Conservation (phyloP, 768 basidiomycete species). For the Serpula lacrymans region DNA sequence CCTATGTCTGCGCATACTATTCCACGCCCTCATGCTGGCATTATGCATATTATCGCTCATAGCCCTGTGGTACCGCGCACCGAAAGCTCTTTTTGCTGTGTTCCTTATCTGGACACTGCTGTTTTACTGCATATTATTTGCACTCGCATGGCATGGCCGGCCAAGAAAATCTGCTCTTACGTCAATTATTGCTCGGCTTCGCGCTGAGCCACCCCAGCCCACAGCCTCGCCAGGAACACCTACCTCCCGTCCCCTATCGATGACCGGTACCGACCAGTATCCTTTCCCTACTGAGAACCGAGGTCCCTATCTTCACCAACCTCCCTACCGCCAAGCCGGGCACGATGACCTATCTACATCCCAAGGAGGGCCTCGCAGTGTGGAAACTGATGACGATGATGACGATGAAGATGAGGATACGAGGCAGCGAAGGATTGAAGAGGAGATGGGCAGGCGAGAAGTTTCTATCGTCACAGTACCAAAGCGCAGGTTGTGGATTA, state of each 20-base stretch:
- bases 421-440: slow-evolving; percentile 71
- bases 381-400: slow-evolving; percentile 58
- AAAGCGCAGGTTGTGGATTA: slow-evolving; percentile 69
- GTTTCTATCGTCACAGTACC: slow-evolving; percentile 80
- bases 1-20: slow-evolving; percentile 44
- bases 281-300: slow-evolving; percentile 43
- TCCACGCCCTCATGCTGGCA: slow-evolving; percentile 58
- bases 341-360: slow-evolving; percentile 40
- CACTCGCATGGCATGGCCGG: slow-evolving; percentile 54
- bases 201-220: slow-evolving; percentile 25
- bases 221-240: slow-evolving; percentile 33
- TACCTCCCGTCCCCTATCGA: slow-evolving; percentile 37
- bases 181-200: slow-evolving; percentile 43
- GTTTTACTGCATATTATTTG: slow-evolving; percentile 54
- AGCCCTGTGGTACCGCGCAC: slow-evolving; percentile 56
- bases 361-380: slow-evolving; percentile 44
- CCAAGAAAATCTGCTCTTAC: slow-evolving; percentile 59
- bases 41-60: slow-evolving; percentile 55
- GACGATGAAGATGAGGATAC: slow-evolving; percentile 75
- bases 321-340: slow-evolving; percentile 48
- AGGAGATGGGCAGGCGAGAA: slow-evolving; percentile 78
- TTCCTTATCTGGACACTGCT: slow-evolving; percentile 60
- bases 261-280: slow-evolving; percentile 37
- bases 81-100: slow-evolving; percentile 53
- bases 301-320: slow-evolving; percentile 69